Percentiles rank a stretch among this genome's conserved stretches.
These are phyloP conservation scores for Leucocoprinus birnbaumii DNA, from an alignment of 768 basidiomycete species.

Conservation along the genomic window DNA sequence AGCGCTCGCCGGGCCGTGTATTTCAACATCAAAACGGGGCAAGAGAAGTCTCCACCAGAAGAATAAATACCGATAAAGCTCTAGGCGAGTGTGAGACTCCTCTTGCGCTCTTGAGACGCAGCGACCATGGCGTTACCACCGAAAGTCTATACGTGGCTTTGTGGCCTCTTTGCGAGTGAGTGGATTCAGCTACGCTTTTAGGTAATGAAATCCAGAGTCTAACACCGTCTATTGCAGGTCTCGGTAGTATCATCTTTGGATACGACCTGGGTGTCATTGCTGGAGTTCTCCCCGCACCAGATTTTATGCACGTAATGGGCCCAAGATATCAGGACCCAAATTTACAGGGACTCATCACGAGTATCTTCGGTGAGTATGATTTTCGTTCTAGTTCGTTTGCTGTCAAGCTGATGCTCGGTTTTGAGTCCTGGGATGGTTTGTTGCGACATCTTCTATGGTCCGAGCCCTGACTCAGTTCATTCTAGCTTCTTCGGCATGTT, in stretches of 20 bases:
- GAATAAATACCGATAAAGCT: neutral
- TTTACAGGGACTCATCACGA: conserved; percentile 35
- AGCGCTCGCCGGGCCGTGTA: neutral
- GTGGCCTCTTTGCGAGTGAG: conserved; percentile 47
- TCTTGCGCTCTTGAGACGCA: neutral
- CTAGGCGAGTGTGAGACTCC: neutral
- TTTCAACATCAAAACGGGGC: neutral
- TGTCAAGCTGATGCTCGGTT: neutral
- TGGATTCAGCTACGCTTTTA: too few species aligned
- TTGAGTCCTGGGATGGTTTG: conserved; percentile 37
- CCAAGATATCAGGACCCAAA: conserved; percentile 30
- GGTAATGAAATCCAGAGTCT: too few species aligned
- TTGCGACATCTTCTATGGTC: too few species aligned
- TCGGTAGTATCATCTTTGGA: conserved; percentile 45
- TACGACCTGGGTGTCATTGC: conserved; percentile 53
- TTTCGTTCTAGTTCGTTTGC: neutral
- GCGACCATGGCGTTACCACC: conserved; percentile 32
- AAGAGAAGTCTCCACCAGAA: neutral
- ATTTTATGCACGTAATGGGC: conserved; percentile 37
- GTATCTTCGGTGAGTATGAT: conserved; percentile 34
- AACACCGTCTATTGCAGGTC: conserved; percentile 20
- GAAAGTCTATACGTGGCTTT: conserved; percentile 53
- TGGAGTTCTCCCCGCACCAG: conserved; percentile 36
- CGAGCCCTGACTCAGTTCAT: neutral
- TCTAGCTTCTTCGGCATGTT: conserved; percentile 41